Evolutionary conservation across 352 stramenopile genomes (phyloP).

Genomic region (Phytopythium delawarense): DNA sequence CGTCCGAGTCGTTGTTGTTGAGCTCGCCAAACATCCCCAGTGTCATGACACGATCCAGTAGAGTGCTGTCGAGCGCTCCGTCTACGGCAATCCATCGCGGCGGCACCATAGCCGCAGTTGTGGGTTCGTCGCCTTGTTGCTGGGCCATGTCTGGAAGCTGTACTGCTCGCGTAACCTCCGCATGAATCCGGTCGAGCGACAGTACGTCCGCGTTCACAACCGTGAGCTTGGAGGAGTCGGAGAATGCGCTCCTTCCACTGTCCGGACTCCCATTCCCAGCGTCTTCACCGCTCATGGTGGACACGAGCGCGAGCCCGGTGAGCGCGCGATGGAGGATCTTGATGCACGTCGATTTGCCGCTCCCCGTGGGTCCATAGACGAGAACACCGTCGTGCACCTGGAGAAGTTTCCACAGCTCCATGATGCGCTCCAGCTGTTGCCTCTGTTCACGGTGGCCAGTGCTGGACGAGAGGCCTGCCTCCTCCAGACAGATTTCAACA

Average conservation of each 20-base stretch:
- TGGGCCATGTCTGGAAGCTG: neutral
- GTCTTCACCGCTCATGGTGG: neutral
- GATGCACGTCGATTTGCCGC: conserved; percentile 50
- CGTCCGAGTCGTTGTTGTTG: neutral
- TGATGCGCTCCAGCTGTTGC: conserved; percentile 19
- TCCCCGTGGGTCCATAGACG: conserved; percentile 31
- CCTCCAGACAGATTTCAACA: conserved; percentile 39
- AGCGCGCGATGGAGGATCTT: conserved; percentile 44
- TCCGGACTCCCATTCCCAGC: neutral
- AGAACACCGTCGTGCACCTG: conserved; percentile 22
- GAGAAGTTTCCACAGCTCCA: conserved; percentile 37
- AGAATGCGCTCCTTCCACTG: neutral
- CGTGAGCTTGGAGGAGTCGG: conserved; percentile 17
- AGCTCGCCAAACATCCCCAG: neutral
- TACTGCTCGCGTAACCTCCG: neutral
- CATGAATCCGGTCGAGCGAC: conserved; percentile 31
- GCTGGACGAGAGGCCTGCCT: conserved; percentile 11
- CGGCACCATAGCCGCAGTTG: neutral
- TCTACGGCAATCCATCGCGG: conserved; percentile 32
- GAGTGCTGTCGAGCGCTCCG: conserved; percentile 15
- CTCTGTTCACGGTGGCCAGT: neutral
- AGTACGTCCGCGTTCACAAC: conserved; percentile 29
- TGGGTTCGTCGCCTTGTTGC: neutral
- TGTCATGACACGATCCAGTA: conserved; percentile 26
- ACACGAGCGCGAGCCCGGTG: conserved; percentile 28